These are phyloP conservation scores for Saccharum officinarum DNA, from an alignment of 176 grass and related monocot species.

Conservation along the genomic window DNA sequence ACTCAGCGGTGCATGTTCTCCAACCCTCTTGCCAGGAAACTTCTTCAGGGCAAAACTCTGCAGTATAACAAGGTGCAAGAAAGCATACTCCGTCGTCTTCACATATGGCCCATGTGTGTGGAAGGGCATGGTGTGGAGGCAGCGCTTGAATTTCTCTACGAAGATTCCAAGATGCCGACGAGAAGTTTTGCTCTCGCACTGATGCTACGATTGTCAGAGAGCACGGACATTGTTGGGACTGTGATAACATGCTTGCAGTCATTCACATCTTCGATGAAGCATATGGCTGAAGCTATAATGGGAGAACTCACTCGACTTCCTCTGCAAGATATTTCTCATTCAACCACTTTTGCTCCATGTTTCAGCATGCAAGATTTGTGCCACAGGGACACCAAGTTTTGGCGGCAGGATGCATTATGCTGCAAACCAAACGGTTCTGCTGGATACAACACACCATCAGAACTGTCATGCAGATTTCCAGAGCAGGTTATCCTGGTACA, in stretches of 20 bases:
- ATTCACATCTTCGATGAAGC: background rate
- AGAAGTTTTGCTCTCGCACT: background rate
- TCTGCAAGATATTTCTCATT: background rate
- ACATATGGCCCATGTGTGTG: background rate
- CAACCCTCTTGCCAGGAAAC: background rate
- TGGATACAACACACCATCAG: background rate
- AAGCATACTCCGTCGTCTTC: background rate
- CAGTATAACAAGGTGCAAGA: background rate
- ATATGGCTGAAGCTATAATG: background rate
- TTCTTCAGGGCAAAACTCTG: slow-evolving; percentile 18
- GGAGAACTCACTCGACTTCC: background rate
- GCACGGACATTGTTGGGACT: background rate
- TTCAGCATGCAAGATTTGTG: background rate
- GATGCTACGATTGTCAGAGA: slow-evolving; percentile 12
- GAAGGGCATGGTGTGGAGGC: background rate
- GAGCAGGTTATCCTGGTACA: background rate
- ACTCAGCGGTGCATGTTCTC: background rate
- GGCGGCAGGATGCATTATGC: background rate
- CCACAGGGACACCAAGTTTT: background rate
- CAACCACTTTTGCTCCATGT: background rate
- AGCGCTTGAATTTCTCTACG: background rate
- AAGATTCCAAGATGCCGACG: background rate
- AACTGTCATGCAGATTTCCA: background rate
- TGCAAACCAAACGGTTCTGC: background rate
- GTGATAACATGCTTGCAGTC: background rate